Base-by-base conservation (phyloP, 306 rosid species). In the Dryas alaskensis region DNA sequence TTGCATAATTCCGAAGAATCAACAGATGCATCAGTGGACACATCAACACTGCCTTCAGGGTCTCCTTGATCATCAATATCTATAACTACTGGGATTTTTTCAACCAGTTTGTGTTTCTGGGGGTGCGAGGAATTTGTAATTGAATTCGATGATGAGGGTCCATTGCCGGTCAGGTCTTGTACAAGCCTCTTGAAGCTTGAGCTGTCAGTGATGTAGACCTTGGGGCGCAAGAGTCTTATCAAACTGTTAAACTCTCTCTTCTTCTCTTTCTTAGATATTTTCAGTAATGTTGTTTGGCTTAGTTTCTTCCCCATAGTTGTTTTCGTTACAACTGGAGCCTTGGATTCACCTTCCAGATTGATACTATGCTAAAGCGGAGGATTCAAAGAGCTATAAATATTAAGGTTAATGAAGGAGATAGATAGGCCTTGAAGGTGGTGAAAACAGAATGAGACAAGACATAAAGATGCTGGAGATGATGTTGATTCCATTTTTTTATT, bases 381-480 rank as follows among this genome's bases (percentile, higher is more conserved):
- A 78, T 78, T 78, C 90, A 69, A 79, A 81, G 74, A 79, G 74
- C 60, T 67, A 51, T 83, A 83, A 76, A 82, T 85, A 76, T 81
- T 74, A 53, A 49, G 37, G 19, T 74, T 61, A 50, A 77, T 19
- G 49, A 73, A 59, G 80, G 40, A 83, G 76, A 84, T 74, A 31
- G 37, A 84, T 59, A 5, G 55, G 70, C 65, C 69, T 31, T 60
- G 71, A 69, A 66, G 64, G 60, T 69, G 27, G 37, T 57, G 60
- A 75, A 71, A 83, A 74, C n/a, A 75, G 54, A 60, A 75, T 11
- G 75, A 73, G 17, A 9, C 61, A 17, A 70, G 65, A 47, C 75
- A 78, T 79, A 49, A 72, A 80, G 85, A 86, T 85, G 80, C 82
- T 82, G 86, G 87, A 88, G 78, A 52, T 82, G 86, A 86, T 72